Evolutionary conservation across 2,329 filamentous ascomycete species (phyloP), one percentile per base, ranked within the genome.

Genomic region (Aspergillus awamori): DNA sequence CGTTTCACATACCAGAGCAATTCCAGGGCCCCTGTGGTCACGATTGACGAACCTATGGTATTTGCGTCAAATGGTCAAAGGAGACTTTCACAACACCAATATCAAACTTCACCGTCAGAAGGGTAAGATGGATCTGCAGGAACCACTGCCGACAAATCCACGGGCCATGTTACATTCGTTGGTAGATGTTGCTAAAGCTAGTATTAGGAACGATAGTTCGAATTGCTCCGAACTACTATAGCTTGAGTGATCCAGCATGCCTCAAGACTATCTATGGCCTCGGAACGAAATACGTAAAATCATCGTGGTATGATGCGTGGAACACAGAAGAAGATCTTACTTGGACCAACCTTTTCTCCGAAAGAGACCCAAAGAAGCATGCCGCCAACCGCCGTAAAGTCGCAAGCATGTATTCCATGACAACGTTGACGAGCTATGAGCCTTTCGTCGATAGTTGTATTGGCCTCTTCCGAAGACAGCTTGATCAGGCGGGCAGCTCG

Each of bases 181-280:
- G 26, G 26, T 26, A 26, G 26, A 26, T 26, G 26, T 26, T 26
- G 26, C 26, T 26, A 26, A 26, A 26, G 26, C 26, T 26, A 26
- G 26, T 26, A 26, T 26, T 26, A 26, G 26, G 26, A 26, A 26
- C 26, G 26, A 26, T 26, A 26, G 76, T 84, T 0, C 79, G 82
- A 0, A 77, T 83, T 58, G 80, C 79, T 0, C 82, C 81, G 0
- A 75, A 81, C 17, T 77, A 82, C 7, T 84, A 82, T 58, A 82
- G 78, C 38, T 72, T 85, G 61, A 74, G 73, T 36, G 76, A 82
- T 57, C 69, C 74, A 0, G 67, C 75, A 0, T 80, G 79, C 0
- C 63, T 77, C 2, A 81, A 79, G 58, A 70, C 64, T 0, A 76
- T 83, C 28, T 83, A 82, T 60, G 77, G 78, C 6, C 70, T 73